Percentiles rank a stretch among this genome's conserved stretches.
Evolutionary conservation across 176 grass and related monocot genomes (phyloP).

Genomic region (Raddia guianensis): DNA sequence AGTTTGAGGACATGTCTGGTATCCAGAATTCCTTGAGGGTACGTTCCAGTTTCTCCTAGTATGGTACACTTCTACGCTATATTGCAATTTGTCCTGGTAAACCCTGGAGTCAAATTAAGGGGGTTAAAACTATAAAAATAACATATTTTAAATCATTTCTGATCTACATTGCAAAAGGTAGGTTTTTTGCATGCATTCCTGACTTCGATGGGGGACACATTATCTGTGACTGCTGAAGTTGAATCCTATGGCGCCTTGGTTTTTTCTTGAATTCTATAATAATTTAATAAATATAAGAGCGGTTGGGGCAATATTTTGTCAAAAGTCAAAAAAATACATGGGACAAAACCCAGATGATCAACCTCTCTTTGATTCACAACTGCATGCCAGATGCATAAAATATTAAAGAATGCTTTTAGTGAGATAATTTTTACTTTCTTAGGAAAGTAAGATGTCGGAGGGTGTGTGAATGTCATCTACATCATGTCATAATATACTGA

Average conservation of each 20-base stretch:
- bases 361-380: conserved; percentile 3
- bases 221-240: background rate
- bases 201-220: background rate
- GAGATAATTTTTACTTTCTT: conserved; percentile 4
- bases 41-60: conserved; percentile 30
- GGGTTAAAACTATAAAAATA: background rate
- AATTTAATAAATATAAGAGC: background rate
- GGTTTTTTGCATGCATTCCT: background rate
- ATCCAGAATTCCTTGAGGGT: conserved; percentile 71
- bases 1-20: conserved; percentile 62
- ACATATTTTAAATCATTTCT: background rate
- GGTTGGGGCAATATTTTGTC: background rate
- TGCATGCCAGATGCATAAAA: background rate
- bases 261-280: background rate
- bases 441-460: background rate
- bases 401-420: background rate
- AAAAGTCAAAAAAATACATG: background rate
- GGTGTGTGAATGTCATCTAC: background rate
- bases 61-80: conserved; percentile 12
- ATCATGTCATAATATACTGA: conserved; percentile 6
- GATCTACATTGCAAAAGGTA: background rate
- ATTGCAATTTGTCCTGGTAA: background rate
- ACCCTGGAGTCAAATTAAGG: background rate
- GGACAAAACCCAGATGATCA: background rate
- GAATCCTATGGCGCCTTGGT: background rate